These are phyloP conservation scores for Desmodesmus armatus DNA, from an alignment of 139 green algal genomes.

Conservation along the genomic window DNA sequence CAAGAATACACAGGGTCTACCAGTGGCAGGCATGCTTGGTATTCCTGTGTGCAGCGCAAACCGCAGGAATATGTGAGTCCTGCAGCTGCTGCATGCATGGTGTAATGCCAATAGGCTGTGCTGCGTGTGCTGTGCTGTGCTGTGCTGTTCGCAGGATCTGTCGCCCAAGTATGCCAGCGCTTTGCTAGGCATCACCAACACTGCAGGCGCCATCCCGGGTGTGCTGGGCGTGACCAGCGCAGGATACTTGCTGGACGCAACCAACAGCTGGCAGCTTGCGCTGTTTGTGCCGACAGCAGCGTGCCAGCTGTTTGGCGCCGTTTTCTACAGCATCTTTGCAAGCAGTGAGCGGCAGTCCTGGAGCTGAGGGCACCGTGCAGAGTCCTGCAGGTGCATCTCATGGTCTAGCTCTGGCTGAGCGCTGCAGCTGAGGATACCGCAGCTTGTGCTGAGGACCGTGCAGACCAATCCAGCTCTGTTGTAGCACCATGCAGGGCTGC, in stretches of 20 bases:
- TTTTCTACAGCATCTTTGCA: constrained; percentile 86
- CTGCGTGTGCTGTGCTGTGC: too few species aligned
- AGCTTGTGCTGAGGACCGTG: not conserved
- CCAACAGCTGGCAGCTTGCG: constrained; percentile 79
- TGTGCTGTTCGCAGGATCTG: constrained; percentile 73
- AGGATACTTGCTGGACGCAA: constrained; percentile 82
- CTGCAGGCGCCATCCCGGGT: constrained; percentile 89
- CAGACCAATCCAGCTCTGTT: not conserved
- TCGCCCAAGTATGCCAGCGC: constrained; percentile 88
- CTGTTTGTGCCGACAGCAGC: constrained; percentile 88
- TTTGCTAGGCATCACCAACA: constrained; percentile 97
- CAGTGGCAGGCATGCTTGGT: too few species aligned
- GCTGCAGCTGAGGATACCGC: not conserved
- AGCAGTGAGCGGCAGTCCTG: constrained; percentile 85
- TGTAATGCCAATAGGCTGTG: too few species aligned
- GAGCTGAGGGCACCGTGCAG: constrained; percentile 45
- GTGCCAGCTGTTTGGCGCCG: constrained; percentile 83
- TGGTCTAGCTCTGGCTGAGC: not conserved
- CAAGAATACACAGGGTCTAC: too few species aligned
- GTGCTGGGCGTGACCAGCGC: constrained; percentile 89
- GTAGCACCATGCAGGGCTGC: too few species aligned
- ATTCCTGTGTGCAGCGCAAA: too few species aligned
- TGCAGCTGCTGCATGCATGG: too few species aligned
- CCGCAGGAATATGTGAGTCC: too few species aligned
- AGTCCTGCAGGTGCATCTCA: not conserved